A percentile compares a stretch with the other conserved stretches of the same genome.
Conservation (phyloP, 768 basidiomycete genomes). For the Pisolithus microcarpus region DNA sequence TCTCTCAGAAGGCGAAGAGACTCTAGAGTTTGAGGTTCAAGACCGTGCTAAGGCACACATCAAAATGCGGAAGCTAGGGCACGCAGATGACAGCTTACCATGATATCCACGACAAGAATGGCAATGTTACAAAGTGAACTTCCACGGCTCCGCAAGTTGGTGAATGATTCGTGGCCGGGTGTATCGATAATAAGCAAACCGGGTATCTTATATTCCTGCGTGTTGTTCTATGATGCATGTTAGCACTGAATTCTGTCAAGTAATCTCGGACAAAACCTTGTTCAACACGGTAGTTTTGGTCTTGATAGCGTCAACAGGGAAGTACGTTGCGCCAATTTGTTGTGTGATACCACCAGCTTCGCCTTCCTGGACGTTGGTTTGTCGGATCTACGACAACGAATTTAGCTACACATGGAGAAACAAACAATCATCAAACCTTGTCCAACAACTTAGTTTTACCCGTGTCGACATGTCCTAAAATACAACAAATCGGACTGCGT, state of each 20-base stretch:
- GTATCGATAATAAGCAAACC: constrained; percentile 96
- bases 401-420: constrained; percentile 1
- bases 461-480: constrained; percentile 98
- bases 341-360: constrained; percentile 99
- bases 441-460: constrained; percentile 98
- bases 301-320: constrained; percentile 92
- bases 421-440: constrained; percentile 50
- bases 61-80: not conserved
- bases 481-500: constrained; percentile 97
- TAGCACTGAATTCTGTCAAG: too few species aligned
- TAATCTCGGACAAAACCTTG: constrained; percentile 40
- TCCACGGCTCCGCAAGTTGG: constrained; percentile 90
- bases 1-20: constrained; percentile 87
- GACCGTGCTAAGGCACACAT: constrained; percentile 63
- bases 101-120: constrained; percentile 97
- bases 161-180: constrained; percentile 99
- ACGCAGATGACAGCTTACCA: constrained; percentile 42
- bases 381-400: constrained; percentile 67
- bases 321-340: constrained; percentile 99
- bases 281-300: constrained; percentile 93
- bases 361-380: constrained; percentile 99
- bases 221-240: constrained; percentile 47
- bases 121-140: constrained; percentile 98
- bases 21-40: constrained; percentile 97
- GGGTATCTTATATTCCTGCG: constrained; percentile 92